phyloP scores from a whole-genome alignment of 345 rosid species.

The Firmiana major region DNA sequence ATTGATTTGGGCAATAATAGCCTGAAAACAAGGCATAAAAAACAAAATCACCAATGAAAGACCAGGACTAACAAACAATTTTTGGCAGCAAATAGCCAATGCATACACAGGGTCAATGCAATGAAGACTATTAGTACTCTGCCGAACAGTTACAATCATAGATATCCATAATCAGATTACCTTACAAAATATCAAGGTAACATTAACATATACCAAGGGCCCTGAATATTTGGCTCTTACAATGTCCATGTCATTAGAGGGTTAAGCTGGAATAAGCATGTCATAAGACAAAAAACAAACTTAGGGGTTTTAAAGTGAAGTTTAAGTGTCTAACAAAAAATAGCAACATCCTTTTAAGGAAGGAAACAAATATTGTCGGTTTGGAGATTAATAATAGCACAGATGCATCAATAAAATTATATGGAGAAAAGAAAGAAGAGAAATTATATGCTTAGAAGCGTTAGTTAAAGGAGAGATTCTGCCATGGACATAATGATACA shows the following conservation, averaged over 20 bases:
- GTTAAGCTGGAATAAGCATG: not conserved
- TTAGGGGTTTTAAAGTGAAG: not conserved
- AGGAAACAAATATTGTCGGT: not conserved
- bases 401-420: not conserved
- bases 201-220: not conserved
- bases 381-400: not conserved
- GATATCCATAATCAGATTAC: not conserved
- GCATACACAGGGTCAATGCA: not conserved
- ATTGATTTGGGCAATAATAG: conserved; percentile 52
- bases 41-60: not conserved
- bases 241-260: not conserved
- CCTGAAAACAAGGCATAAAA: conserved; percentile 24
- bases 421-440: not conserved
- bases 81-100: not conserved
- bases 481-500: not conserved
- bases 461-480: not conserved
- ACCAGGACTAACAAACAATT: not conserved
- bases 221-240: not conserved
- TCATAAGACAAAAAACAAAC: not conserved
- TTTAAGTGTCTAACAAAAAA: not conserved
- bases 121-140: not conserved
- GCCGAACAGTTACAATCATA: not conserved
- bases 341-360: not conserved
- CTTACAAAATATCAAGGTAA: not conserved
- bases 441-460: not conserved